Conservation (phyloP, 1,139 yeast genomes). For the Candida sanyaensis region DNA sequence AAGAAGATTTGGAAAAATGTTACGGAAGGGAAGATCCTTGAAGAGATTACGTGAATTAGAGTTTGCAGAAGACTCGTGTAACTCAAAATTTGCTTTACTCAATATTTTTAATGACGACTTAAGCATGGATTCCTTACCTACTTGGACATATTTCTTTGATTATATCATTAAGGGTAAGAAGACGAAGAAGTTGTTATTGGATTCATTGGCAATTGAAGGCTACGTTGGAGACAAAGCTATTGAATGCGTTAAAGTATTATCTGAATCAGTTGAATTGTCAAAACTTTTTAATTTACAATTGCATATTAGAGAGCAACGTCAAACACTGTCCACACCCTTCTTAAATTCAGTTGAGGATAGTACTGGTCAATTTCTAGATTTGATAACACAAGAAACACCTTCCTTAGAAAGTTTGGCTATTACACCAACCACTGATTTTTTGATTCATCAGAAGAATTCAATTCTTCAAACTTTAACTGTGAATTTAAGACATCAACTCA, state of each 20-base stretch:
- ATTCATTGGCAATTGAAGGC: slow-evolving; percentile 11
- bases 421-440: slow-evolving; percentile 10
- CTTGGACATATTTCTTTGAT: slow-evolving; percentile 9
- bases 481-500: slow-evolving; percentile 8
- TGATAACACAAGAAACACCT: slow-evolving; percentile 7
- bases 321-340: slow-evolving; percentile 1
- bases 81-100: slow-evolving; percentile 6
- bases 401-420: slow-evolving; percentile 8
- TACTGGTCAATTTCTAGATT: slow-evolving; percentile 5
- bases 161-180: slow-evolving; percentile 1
- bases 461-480: slow-evolving; percentile 3
- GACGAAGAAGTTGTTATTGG: neutral
- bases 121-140: slow-evolving; percentile 1
- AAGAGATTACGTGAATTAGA: slow-evolving; percentile 8
- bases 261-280: slow-evolving; percentile 6
- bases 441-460: slow-evolving; percentile 6
- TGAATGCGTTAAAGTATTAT: slow-evolving; percentile 3
- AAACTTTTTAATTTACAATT: slow-evolving; percentile 8
- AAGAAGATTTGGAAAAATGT: slow-evolving; percentile 1
- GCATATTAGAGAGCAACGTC: slow-evolving; percentile 7
- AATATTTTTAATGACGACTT: slow-evolving; percentile 7
- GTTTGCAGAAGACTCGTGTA: slow-evolving; percentile 5
- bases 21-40: slow-evolving; percentile 1
- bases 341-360: neutral
- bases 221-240: slow-evolving; percentile 2